Percentiles rank a stretch among this genome's conserved stretches.
Conservation (phyloP, 768 basidiomycete genomes). For the Suillus alpinus region DNA sequence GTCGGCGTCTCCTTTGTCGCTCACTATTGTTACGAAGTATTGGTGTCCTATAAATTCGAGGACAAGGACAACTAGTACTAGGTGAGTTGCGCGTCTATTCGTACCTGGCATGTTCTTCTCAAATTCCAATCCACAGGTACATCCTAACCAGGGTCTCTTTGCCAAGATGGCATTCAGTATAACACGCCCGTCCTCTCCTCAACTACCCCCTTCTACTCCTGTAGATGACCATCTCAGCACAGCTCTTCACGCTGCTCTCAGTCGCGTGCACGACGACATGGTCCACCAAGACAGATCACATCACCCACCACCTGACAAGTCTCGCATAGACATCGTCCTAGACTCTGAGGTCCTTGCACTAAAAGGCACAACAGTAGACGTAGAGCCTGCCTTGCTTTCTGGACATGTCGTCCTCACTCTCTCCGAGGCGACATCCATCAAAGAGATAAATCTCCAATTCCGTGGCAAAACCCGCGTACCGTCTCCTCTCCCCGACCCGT, state of each 20-base stretch:
- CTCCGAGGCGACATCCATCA: conserved; percentile 77
- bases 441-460: conserved; percentile 82
- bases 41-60: background rate
- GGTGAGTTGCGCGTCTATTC: conserved; percentile 1
- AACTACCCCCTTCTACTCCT: conserved; percentile 1
- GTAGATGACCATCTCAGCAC: conserved; percentile 35
- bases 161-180: conserved; percentile 33
- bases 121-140: conserved; percentile 4
- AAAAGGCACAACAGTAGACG: conserved; percentile 77
- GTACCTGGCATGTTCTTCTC: background rate
- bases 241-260: conserved; percentile 39
- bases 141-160: conserved; percentile 2
- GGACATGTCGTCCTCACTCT: conserved; percentile 82
- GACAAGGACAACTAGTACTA: background rate
- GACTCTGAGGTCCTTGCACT: conserved; percentile 68
- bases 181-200: conserved; percentile 33
- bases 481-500: conserved; percentile 55
- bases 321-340: conserved; percentile 74
- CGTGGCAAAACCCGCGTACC: conserved; percentile 80
- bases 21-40: background rate
- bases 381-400: conserved; percentile 77
- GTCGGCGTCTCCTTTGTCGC: background rate
- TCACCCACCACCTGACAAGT: conserved; percentile 43
- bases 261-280: conserved; percentile 24
- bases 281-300: conserved; percentile 27